A percentile compares a stretch with the other conserved stretches of the same genome.
Conservation (phyloP, 441 rosid species). For the Dalechampia spathulata region DNA sequence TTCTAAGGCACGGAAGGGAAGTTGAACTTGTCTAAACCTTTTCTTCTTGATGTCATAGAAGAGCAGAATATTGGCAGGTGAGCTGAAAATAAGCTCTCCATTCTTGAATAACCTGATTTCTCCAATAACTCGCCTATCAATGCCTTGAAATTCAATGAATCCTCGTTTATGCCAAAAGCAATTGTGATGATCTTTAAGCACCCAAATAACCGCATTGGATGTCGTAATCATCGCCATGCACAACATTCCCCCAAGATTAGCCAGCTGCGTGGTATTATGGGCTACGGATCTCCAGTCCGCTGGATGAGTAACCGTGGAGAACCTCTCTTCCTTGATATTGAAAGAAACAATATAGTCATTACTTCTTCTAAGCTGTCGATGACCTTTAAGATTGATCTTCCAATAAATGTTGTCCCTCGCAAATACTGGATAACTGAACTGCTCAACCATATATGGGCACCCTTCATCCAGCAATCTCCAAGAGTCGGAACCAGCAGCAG, state of each 20-base stretch:
- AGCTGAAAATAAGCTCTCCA: conserved; percentile 11
- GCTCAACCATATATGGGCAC: conserved; percentile 9
- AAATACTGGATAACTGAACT: conserved; percentile 13
- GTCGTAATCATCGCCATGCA: not conserved
- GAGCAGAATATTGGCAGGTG: not conserved
- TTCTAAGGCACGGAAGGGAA: not conserved
- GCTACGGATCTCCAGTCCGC: not conserved
- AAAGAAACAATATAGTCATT: conserved; percentile 1
- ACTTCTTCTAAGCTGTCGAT: not conserved
- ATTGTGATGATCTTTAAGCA: not conserved
- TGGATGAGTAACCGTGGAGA: conserved; percentile 4
- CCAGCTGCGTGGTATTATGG: not conserved
- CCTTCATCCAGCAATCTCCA: conserved; percentile 1
- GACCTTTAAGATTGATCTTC: conserved; percentile 7
- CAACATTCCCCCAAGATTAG: conserved; percentile 4
- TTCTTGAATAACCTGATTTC: not conserved
- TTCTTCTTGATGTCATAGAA: not conserved
- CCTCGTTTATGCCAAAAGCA: conserved; percentile 6
- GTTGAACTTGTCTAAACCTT: not conserved
- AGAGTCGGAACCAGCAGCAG: not conserved
- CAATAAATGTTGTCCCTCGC: conserved; percentile 7
- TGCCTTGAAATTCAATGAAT: not conserved
- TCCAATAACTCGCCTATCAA: conserved; percentile 1
- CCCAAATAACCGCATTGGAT: not conserved
- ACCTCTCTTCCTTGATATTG: conserved; percentile 2